Base-by-base conservation (phyloP, 1,139 yeast species). In the Yamadazyma spencermartinsiae region DNA sequence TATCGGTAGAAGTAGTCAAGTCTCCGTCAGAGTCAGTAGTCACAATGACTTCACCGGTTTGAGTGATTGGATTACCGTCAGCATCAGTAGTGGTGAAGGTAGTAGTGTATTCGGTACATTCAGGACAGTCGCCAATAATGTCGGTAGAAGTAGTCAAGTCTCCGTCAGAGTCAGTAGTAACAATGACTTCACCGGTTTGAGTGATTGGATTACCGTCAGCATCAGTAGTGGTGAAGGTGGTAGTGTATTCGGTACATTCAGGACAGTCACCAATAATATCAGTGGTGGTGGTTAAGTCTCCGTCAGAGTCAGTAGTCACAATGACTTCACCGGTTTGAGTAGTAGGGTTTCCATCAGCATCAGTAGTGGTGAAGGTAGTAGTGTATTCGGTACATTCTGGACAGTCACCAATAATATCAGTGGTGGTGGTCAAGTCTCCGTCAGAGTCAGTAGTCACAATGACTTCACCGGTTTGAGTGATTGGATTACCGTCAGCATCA, bases 211-310 rank as follows among this genome's bases (percentile, higher is more conserved):
- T 23, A 17, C 55, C 55, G 36, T 44, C 49, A 6, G 45, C 15
- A 23, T 38, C 32, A 15, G 53, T 49, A 12, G 51, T 46, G 26
- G 46, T 39, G 42, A 42, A 43, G 8, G 51, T 46, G 31, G 52
- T 49, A 16, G 52, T 49, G 48, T 44, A 49, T 7, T 42, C 44
- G 13, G 52, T 49, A 35, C 48, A 45, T 26, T 39, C 46, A 19
- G 45, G 42, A 34, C 43, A 41, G 30, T 37, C 46, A 23, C 37
- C 43, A 27, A 44, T 15, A 20, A 36, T 33, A 19, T 37, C 34
- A 19, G 52, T 45, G n/a, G 46, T 38, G 16, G 54, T 47, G 29
- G 30, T 31, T 33, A 43, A 37, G 3, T 27, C 34, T 28, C 54
- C 54, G 17, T 36, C 38, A 24, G 55, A 48, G 13, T 33, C 35